These are phyloP conservation scores for Blastomyces gilchristii DNA, from an alignment of 2,329 filamentous ascomycete genomes.

Conservation along the genomic window DNA sequence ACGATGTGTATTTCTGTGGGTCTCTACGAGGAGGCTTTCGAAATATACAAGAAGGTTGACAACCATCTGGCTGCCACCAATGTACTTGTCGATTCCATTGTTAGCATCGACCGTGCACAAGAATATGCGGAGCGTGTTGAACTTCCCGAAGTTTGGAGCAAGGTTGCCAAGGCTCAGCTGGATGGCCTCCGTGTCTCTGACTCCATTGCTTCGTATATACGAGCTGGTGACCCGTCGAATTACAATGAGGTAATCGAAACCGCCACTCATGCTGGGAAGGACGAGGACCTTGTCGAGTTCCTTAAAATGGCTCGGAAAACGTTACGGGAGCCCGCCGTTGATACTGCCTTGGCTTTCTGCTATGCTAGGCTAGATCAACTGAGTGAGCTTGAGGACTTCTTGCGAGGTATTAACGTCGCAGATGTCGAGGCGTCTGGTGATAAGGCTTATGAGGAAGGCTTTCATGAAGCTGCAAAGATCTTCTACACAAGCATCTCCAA, in stretches of 20 bases:
- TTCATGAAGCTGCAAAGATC: constrained; percentile 94
- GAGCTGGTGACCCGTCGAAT: constrained; percentile 84
- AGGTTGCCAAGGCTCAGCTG: constrained; percentile 93
- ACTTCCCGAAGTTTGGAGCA: constrained; percentile 92
- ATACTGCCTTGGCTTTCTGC: constrained; percentile 88
- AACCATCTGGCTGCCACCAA: constrained; percentile 79
- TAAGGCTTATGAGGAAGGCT: constrained; percentile 91
- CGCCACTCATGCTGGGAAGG: constrained; percentile 88
- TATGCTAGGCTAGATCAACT: constrained; percentile 88
- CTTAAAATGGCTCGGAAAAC: constrained; percentile 97
- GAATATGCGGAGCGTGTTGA: constrained; percentile 94
- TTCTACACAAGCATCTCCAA: constrained; percentile 98
- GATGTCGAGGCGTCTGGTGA: constrained; percentile 95
- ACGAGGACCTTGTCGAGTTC: constrained; percentile 94
- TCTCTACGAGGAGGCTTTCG: constrained; percentile 90
- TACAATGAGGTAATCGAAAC: constrained; percentile 94
- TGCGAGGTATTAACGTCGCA: constrained; percentile 84
- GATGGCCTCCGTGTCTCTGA: constrained; percentile 89
- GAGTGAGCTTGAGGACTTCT: constrained; percentile 88
- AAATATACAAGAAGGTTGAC: constrained; percentile 96
- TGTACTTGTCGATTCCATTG: constrained; percentile 89
- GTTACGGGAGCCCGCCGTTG: constrained; percentile 81
- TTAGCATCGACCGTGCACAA: constrained; percentile 94
- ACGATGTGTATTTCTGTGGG: constrained; percentile 89
- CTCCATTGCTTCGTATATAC: constrained; percentile 94